phyloP scores from a whole-genome alignment of 2,329 filamentous ascomycete genomes.

The Ramularia collo-cygni region DNA sequence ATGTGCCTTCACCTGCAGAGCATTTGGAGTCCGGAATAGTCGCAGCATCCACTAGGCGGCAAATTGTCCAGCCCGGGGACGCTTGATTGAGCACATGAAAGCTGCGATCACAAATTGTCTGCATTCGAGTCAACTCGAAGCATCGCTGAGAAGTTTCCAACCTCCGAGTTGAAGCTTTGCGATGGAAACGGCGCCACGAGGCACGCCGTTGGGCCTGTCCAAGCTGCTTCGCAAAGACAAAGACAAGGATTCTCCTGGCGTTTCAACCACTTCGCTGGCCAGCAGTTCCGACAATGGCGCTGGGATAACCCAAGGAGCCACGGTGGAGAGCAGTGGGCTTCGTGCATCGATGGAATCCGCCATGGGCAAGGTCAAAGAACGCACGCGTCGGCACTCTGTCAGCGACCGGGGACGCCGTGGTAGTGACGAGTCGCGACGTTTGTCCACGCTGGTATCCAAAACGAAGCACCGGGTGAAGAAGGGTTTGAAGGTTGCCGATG shows the following conservation, averaged over 20 bases:
- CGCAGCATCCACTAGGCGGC: too few species aligned
- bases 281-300: slow-evolving; percentile 22
- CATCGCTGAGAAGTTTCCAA: too few species aligned
- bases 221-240: slow-evolving; percentile 26
- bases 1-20: too few species aligned
- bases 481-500: slow-evolving; percentile 1
- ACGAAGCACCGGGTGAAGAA: slow-evolving; percentile 24
- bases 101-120: too few species aligned
- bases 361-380: slow-evolving; percentile 34
- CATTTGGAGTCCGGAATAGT: too few species aligned
- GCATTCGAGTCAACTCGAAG: too few species aligned
- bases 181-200: slow-evolving; percentile 20
- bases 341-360: slow-evolving; percentile 33
- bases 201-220: slow-evolving; percentile 15
- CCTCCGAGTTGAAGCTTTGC: too few species aligned
- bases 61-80: too few species aligned
- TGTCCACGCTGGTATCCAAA: slow-evolving; percentile 38
- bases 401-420: slow-evolving; percentile 36
- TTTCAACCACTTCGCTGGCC: slow-evolving; percentile 25
- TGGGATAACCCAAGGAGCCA: slow-evolving; percentile 6
- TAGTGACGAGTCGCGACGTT: slow-evolving; percentile 47
- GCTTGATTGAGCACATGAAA: too few species aligned
- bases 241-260: slow-evolving; percentile 14
- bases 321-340: slow-evolving; percentile 18
- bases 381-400: slow-evolving; percentile 30